Evolutionary conservation across 805 yeast species (phyloP), one percentile per base, ranked within the genome.

Genomic region (Maudiozyma saulgeensis): DNA sequence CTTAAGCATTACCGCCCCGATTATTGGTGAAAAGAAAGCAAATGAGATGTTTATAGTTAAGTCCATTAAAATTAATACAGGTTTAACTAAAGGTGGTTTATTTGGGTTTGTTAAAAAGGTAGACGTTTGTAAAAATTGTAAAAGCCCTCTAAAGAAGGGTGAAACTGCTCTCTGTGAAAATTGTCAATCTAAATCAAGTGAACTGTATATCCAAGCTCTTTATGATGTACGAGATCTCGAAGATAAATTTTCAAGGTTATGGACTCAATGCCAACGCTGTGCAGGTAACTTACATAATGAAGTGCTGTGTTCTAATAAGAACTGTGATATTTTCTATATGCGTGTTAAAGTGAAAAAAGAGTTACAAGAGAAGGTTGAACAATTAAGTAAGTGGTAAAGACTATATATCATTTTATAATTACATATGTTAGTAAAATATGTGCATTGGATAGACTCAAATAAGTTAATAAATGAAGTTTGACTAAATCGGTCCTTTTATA

Each of bases 211-310:
- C n/a, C 79, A 81, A 51, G 89, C 93, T 11, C 68, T 93, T 44
- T 83, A 86, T 3, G 82, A 80, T 51, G 81, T 90, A 75, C 84
- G 88, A 62, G 81, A 79, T 41, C 68, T 91, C 51, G 96, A 93
- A 63, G 77, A 80, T 51, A 82, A 84, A 57, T 93, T 88, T 59
- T 82, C 96, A 2, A 74, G 95, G 55, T 70, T 93, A 53, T 93
- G 99, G 99, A 91, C 98, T 0, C 96, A 93, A 63, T 95, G 99
- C 65, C 99, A 93, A 69, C 73, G 97, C 51, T 93, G 99, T 67
- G 97, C 95, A 59, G 98, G 98, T 0, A 86, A 93, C 25, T 70
- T 95, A 48, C 97, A 93, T 60, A 96, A 89, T 67, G 98, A 93
- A 58, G 98, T 93, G 3, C 72, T 91, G 23, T 93, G 99, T 66